A percentile compares a stretch with the other conserved stretches of the same genome.
Evolutionary conservation across 495 filamentous ascomycete genomes (phyloP).

Genomic region (Aspergillus heteromorphus): DNA sequence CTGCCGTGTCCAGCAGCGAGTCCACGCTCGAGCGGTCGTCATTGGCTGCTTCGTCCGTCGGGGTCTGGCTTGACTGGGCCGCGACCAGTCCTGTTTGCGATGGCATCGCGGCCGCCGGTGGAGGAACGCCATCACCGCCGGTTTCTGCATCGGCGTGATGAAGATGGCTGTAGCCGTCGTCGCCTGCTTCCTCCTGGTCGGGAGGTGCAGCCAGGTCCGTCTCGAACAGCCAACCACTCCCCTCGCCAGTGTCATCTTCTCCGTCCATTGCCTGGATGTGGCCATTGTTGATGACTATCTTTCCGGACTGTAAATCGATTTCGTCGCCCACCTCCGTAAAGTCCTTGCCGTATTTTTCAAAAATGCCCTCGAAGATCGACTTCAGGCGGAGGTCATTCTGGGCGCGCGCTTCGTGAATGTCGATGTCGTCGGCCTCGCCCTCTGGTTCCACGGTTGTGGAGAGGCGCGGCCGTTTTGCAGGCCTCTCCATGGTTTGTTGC

Average conservation of each 20-base stretch:
- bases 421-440: slow-evolving; percentile 26
- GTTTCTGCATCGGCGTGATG: not conserved
- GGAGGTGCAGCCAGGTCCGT: not conserved
- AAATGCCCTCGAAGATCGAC: slow-evolving; percentile 77
- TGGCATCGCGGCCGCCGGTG: not conserved
- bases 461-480: slow-evolving; percentile 52
- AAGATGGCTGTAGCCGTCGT: not conserved
- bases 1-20: slow-evolving; percentile 20
- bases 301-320: slow-evolving; percentile 69
- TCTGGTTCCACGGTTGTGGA: slow-evolving; percentile 39
- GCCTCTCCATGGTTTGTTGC: slow-evolving; percentile 46
- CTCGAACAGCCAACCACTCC: slow-evolving; percentile 12
- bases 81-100: slow-evolving; percentile 4
- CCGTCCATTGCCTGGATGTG: slow-evolving; percentile 59
- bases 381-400: slow-evolving; percentile 65
- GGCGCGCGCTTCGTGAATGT: slow-evolving; percentile 52
- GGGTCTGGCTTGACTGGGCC: not conserved
- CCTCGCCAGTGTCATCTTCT: slow-evolving; percentile 44
- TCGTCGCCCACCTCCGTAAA: slow-evolving; percentile 78
- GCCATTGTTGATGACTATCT: slow-evolving; percentile 82
- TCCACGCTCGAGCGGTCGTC: slow-evolving; percentile 17
- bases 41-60: slow-evolving; percentile 10
- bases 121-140: not conserved
- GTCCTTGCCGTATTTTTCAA: slow-evolving; percentile 79
- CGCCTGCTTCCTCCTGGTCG: not conserved